Percentiles rank a stretch among this genome's conserved stretches.
phyloP scores from a whole-genome alignment of 129 eudicot genomes.

The Solidago caesia region DNA sequence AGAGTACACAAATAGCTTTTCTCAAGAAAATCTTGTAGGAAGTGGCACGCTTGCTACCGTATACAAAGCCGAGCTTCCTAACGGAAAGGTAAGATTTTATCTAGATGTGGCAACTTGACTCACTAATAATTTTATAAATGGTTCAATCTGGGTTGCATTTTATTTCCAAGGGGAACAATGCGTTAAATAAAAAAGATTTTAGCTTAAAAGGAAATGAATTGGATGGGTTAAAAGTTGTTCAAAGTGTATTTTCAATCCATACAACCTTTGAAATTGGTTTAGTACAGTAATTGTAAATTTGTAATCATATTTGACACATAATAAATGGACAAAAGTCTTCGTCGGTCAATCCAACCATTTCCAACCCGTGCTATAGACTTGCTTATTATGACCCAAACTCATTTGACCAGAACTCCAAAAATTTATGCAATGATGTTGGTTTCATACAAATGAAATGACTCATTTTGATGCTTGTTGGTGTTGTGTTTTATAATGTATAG shows the following conservation, averaged over 20 bases:
- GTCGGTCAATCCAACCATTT: not conserved
- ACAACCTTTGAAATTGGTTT: not conserved
- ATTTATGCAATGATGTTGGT: not conserved
- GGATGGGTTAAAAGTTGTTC: not conserved
- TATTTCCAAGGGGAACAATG: not conserved
- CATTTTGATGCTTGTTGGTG: not conserved
- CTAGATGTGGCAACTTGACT: not conserved
- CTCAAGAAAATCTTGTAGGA: conserved; percentile 66
- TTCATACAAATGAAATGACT: conserved; percentile 4
- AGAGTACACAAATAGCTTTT: conserved; percentile 65
- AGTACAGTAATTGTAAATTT: not conserved
- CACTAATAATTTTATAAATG: not conserved
- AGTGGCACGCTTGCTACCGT: conserved; percentile 58
- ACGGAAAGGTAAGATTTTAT: conserved; percentile 53
- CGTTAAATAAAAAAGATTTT: not conserved
- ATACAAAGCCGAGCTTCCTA: conserved; percentile 64
- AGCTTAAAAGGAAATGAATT: not conserved
- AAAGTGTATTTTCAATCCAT: not conserved
- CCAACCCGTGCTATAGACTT: too few relatives aligned
- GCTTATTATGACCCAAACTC: too few relatives aligned
- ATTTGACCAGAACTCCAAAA: not conserved
- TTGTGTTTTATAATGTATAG: conserved; percentile 36
- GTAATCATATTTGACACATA: not conserved
- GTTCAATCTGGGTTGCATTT: not conserved
- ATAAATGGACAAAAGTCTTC: not conserved